Evolutionary conservation across 2,329 filamentous ascomycete genomes (phyloP).

Genomic region (Mariannaea sp.): DNA sequence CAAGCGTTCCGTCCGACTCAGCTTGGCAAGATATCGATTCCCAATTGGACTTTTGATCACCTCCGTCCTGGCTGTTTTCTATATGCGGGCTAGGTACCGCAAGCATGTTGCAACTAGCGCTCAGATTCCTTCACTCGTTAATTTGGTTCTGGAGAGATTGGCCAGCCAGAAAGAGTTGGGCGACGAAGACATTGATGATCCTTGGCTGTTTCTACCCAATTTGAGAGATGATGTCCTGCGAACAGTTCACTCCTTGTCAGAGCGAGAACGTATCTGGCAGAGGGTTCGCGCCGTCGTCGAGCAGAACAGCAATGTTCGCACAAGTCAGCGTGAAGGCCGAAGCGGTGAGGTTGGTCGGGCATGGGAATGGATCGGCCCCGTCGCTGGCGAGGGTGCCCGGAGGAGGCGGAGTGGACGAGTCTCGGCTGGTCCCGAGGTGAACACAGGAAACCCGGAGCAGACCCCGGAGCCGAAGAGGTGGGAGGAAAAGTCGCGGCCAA

Average conservation of each 20-base stretch:
- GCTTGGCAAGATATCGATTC: constrained; percentile 86
- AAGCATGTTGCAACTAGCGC: constrained; percentile 68
- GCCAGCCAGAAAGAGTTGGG: constrained; percentile 84
- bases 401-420: constrained; percentile 59
- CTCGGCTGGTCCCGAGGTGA: constrained; percentile 50
- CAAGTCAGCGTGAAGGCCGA: constrained; percentile 68
- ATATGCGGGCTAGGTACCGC: constrained; percentile 67
- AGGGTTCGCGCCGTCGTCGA: constrained; percentile 85
- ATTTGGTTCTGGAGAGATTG: constrained; percentile 81
- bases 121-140: constrained; percentile 81
- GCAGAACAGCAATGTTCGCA: constrained; percentile 89
- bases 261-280: constrained; percentile 83
- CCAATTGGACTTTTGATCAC: constrained; percentile 71
- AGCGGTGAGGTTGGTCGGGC: constrained; percentile 69
- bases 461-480: constrained; percentile 44
- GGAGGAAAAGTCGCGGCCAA: constrained; percentile 47
- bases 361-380: constrained; percentile 72
- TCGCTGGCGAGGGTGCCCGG: constrained; percentile 50
- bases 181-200: constrained; percentile 68
- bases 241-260: constrained; percentile 74
- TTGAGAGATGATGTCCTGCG: constrained; percentile 89
- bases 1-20: constrained; percentile 77
- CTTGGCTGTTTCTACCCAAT: constrained; percentile 85
- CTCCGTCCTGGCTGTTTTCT: constrained; percentile 57
- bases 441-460: constrained; percentile 42